These are phyloP conservation scores for Phialocephala sp. DNA, from an alignment of 2,329 filamentous ascomycete genomes.

Conservation along the genomic window DNA sequence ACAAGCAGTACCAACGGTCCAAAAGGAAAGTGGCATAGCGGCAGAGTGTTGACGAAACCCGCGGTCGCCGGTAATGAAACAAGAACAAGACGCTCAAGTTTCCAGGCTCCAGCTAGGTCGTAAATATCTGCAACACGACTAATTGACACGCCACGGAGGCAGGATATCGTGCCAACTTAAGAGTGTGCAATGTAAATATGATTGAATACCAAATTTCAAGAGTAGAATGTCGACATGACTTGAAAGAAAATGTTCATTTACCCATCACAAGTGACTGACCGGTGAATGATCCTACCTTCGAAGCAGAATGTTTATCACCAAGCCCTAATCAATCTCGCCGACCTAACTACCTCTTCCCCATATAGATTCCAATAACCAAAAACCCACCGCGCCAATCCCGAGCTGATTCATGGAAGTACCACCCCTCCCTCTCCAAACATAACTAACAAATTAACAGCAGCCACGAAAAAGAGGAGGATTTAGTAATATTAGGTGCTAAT, in stretches of 20 bases:
- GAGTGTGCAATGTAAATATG: constrained; percentile 70
- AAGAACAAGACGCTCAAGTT: constrained; percentile 45
- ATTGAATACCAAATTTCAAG: neutral
- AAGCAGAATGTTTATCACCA: too few relatives aligned
- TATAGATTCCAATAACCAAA: too few relatives aligned
- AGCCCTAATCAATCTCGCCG: too few relatives aligned
- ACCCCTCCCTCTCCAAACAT: too few relatives aligned
- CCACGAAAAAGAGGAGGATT: too few relatives aligned
- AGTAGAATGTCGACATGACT: neutral
- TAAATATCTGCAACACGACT: constrained; percentile 91
- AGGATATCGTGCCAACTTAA: constrained; percentile 89
- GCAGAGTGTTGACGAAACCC: constrained; percentile 40
- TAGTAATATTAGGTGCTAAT: too few relatives aligned
- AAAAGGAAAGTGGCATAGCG: constrained; percentile 35
- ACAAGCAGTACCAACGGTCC: constrained; percentile 36
- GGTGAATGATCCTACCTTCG: too few relatives aligned
- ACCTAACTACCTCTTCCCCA: neutral
- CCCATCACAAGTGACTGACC: too few relatives aligned
- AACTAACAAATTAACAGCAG: neutral
- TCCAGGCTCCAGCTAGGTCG: constrained; percentile 44
- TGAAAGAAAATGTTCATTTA: neutral
- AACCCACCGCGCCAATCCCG: too few relatives aligned
- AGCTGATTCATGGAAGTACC: too few relatives aligned
- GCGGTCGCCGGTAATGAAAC: constrained; percentile 42
- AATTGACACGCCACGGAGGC: constrained; percentile 86